Percentiles rank a stretch among this genome's conserved stretches.
These are phyloP conservation scores for Termitomyces eurrhizus DNA, from an alignment of 768 basidiomycete species.

Conservation along the genomic window DNA sequence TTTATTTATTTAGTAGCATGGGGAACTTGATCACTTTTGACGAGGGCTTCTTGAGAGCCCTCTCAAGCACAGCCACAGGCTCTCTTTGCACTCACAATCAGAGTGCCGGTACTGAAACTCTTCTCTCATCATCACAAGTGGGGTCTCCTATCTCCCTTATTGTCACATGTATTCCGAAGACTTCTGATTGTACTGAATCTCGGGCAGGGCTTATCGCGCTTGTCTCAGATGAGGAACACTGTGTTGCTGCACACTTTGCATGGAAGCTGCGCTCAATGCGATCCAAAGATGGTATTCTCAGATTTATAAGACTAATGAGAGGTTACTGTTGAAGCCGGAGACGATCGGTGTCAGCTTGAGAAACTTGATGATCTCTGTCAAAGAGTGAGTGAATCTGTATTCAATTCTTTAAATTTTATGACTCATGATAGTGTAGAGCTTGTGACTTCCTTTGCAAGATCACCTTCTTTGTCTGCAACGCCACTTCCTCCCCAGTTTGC, in stretches of 20 bases:
- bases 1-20: too few species aligned
- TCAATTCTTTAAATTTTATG: background rate
- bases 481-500: conserved; percentile 53
- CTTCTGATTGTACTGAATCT: background rate
- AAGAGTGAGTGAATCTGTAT: conserved; percentile 50
- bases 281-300: too few species aligned
- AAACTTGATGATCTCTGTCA: conserved; percentile 97
- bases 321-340: too few species aligned
- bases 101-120: too few species aligned
- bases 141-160: background rate
- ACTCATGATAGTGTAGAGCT: conserved; percentile 54
- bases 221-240: background rate
- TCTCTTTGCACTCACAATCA: too few species aligned
- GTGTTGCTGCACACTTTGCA: background rate
- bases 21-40: too few species aligned
- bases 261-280: too few species aligned
- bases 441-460: conserved; percentile 91
- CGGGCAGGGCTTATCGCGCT: background rate
- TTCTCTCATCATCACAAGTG: background rate
- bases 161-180: background rate
- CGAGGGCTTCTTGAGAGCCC: too few species aligned
- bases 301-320: too few species aligned
- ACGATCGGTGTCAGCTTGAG: conserved; percentile 59
- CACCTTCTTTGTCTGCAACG: conserved; percentile 79
- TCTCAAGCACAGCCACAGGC: too few species aligned